Evolutionary conservation across 2,329 filamentous ascomycete species (phyloP), one percentile per base, ranked within the genome.

Genomic region (Rugonectria rugulosa): DNA sequence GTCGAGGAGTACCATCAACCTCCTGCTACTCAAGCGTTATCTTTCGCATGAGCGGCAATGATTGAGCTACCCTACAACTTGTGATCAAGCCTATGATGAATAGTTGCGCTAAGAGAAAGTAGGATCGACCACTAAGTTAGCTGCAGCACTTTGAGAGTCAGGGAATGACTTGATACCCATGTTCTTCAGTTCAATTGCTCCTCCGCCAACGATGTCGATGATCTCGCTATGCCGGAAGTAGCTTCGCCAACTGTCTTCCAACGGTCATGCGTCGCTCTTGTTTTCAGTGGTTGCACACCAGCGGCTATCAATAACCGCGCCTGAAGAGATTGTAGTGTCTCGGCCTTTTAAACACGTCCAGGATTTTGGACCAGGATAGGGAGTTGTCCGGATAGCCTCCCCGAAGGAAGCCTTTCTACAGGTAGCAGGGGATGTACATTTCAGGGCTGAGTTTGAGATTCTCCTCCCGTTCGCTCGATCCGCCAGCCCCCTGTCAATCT

Each of bases 291-390:
- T 34, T 3, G 26, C 11, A 14, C 21, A 23, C 34, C 34, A 29
- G 42, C 42, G 34, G 9, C 50, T 41, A 27, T 47, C n/a, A n/a
- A 9, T 11, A 40, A 36, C 41, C 24, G 19, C 34, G 42, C 24
- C 26, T 46, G 12, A n/a, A n/a, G n/a, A n/a, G n/a, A n/a, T n/a
- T n/a, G n/a, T n/a, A n/a, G n/a, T n/a, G n/a, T n/a, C n/a, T n/a
- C n/a, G n/a, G n/a, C n/a, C n/a, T n/a, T n/a, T n/a, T n/a, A n/a
- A n/a, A n/a, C n/a, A n/a, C n/a, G n/a, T n/a, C n/a, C n/a, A n/a
- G n/a, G n/a, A n/a, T n/a, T n/a, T n/a, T n/a, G n/a, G n/a, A n/a
- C n/a, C n/a, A n/a, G n/a, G n/a, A n/a, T n/a, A n/a, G n/a, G n/a
- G n/a, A n/a, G n/a, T n/a, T n/a, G n/a, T n/a, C n/a, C n/a, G n/a